These are phyloP conservation scores for Ogataea nakhonphanomensis DNA, from an alignment of 805 yeast genomes.

Conservation along the genomic window DNA sequence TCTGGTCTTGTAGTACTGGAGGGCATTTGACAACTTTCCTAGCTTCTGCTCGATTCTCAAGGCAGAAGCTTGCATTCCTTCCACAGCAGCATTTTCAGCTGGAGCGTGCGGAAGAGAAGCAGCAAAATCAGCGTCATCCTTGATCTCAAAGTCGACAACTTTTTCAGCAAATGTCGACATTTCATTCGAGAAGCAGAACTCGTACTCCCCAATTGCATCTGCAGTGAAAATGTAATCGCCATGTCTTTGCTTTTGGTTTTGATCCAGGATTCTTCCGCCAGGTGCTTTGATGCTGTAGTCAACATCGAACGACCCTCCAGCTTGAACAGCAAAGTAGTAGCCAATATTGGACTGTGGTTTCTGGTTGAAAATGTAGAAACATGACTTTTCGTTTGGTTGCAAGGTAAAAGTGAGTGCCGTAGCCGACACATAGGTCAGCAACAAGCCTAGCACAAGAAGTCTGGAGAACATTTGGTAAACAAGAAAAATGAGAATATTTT, in stretches of 20 bases:
- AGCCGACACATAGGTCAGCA: conserved; percentile 28
- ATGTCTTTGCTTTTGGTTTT: conserved; percentile 63
- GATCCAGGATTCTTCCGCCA: conserved; percentile 46
- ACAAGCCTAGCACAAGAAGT: not conserved
- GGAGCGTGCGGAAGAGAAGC: conserved; percentile 64
- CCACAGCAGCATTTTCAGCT: conserved; percentile 51
- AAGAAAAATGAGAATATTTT: conserved; percentile 7
- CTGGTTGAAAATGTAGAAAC: conserved; percentile 69
- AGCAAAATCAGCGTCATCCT: conserved; percentile 49
- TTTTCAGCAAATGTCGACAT: conserved; percentile 82
- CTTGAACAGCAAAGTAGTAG: conserved; percentile 79
- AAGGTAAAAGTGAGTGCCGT: conserved; percentile 70
- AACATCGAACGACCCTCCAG: conserved; percentile 77
- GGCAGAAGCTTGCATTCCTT: conserved; percentile 52
- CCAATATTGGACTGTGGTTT: conserved; percentile 58
- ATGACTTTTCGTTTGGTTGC: conserved; percentile 70
- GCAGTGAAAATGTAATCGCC: conserved; percentile 77
- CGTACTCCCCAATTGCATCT: conserved; percentile 70
- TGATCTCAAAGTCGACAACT: conserved; percentile 79
- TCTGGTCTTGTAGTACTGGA: conserved; percentile 86
- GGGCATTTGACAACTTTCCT: conserved; percentile 50
- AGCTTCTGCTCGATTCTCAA: conserved; percentile 58
- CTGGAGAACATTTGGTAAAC: conserved; percentile 6
- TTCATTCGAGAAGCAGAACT: conserved; percentile 79
- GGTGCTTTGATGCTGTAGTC: conserved; percentile 67